A percentile compares a stretch with the other conserved stretches of the same genome.
Conservation (phyloP, 805 yeast genomes). For the Starmerella khaoyaiensis region DNA sequence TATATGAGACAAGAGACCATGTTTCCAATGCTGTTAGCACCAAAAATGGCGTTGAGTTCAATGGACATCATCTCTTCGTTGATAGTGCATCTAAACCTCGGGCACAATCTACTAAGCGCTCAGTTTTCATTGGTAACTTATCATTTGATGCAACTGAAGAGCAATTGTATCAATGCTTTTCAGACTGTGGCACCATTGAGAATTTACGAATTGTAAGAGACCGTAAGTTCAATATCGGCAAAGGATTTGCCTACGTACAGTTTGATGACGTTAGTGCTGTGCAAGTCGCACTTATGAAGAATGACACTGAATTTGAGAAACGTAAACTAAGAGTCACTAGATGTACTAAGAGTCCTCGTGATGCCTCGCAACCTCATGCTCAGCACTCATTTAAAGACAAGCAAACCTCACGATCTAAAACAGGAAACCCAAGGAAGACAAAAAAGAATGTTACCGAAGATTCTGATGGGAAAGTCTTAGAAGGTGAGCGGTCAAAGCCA, state of each 20-base stretch:
- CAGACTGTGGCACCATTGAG: conserved; percentile 56
- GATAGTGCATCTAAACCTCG: conserved; percentile 91
- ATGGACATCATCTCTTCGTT: conserved; percentile 68
- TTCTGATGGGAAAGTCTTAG: conserved; percentile 16
- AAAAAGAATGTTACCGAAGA: not conserved
- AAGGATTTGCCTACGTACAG: conserved; percentile 94
- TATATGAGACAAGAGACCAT: conserved; percentile 42
- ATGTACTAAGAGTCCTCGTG: conserved; percentile 32
- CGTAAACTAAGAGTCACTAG: conserved; percentile 69
- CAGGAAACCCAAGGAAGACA: conserved; percentile 5
- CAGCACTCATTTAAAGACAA: conserved; percentile 11
- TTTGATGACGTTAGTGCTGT: conserved; percentile 56
- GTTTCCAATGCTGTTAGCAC: conserved; percentile 31
- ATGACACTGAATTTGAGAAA: conserved; percentile 46
- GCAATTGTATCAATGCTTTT: conserved; percentile 70
- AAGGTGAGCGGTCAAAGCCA: conserved; percentile 26
- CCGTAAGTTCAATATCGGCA: conserved; percentile 84
- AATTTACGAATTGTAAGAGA: conserved; percentile 86
- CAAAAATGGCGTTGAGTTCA: conserved; percentile 56
- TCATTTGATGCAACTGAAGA: conserved; percentile 92
- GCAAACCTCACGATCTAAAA: conserved; percentile 11
- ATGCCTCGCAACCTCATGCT: conserved; percentile 1
- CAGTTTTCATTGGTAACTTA: conserved; percentile 84
- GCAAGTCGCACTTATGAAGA: conserved; percentile 63
- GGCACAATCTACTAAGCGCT: conserved; percentile 66